Base-by-base conservation (phyloP, 768 basidiomycete genomes). In the Suillus alpinus region DNA sequence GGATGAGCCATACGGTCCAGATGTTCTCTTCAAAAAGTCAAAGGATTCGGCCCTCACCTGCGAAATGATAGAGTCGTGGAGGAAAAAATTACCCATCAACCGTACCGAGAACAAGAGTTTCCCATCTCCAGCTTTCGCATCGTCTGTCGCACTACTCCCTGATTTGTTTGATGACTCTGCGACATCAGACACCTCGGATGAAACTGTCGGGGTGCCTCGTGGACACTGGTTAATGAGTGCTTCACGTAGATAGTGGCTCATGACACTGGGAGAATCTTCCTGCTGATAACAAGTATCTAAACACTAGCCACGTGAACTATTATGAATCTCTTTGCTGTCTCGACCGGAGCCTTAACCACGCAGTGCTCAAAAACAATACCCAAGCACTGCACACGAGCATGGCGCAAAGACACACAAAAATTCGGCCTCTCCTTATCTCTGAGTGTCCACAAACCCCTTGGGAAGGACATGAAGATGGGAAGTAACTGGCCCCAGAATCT, bases 301-400 rank as follows among this genome's bases (percentile, higher is more conserved):
- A 23, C 34, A 36, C 32, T 60, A 60, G 44, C 4, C 14, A 46
- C 18, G 16, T 46, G 10, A 2, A 53, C 23, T 50, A 1, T 26
- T 29, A 56, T 34, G 36, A 18, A 3, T 60, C 64, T 49, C 76
- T 72, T 40, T 77, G 73, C 57, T 75, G 72, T 64, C 72, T 78
- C 50, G 76, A 78, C 37, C 85, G 79, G 60, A 89, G 71, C 64
- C 81, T 82, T 57, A 80, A 68, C 80, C 80, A 86, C 0, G 86
- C 88, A 18, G 85, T 87, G 10, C 67, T 76, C 66, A 91, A 73
- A 71, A 90, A 90, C 62, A 89, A 69, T 39, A 81, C 66, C 89
- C 88, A 91, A 6, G 86, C 83, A 51, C 68, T 71, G 16, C 81
- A 65, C 10, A 89, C 79, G 37, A 86, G 66, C 2, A 64, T 53